These are phyloP conservation scores for Boletus subparvulus DNA, from an alignment of 768 basidiomycete genomes.

Conservation along the genomic window DNA sequence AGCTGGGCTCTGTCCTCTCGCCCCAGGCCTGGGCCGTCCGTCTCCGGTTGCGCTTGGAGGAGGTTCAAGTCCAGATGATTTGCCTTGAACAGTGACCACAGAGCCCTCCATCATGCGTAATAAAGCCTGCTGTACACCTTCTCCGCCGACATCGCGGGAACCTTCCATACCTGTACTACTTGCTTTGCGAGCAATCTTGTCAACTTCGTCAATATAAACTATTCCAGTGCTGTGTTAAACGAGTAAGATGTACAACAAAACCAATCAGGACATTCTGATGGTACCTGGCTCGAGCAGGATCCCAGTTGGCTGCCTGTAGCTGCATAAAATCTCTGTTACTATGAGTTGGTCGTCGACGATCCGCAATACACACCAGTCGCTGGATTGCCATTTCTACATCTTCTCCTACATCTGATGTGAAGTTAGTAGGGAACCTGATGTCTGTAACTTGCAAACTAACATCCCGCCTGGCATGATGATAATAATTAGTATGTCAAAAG, in stretches of 20 bases:
- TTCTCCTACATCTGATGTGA: slow-evolving; percentile 79
- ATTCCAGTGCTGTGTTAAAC: slow-evolving; percentile 72
- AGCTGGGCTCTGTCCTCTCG: slow-evolving; percentile 43
- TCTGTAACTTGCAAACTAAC: slow-evolving; percentile 41
- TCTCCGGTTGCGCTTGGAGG: slow-evolving; percentile 45
- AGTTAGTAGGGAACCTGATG: slow-evolving; percentile 3
- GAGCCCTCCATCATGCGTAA: slow-evolving; percentile 95
- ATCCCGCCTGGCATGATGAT: slow-evolving; percentile 55
- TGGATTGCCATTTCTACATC: slow-evolving; percentile 93
- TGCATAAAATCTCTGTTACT: slow-evolving; percentile 28
- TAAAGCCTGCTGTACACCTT: slow-evolving; percentile 93
- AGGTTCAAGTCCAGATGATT: slow-evolving; percentile 50
- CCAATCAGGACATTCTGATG: neutral
- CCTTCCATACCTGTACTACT: slow-evolving; percentile 58
- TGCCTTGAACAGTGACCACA: slow-evolving; percentile 76
- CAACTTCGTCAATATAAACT: slow-evolving; percentile 94
- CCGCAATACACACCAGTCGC: slow-evolving; percentile 55
- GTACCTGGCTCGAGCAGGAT: slow-evolving; percentile 82
- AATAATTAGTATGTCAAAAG: slow-evolving; percentile 4
- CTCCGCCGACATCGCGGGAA: slow-evolving; percentile 87
- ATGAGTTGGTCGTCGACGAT: neutral
- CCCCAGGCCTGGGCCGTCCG: slow-evolving; percentile 49
- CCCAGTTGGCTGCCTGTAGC: slow-evolving; percentile 90
- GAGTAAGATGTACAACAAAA: slow-evolving; percentile 3
- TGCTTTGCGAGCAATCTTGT: slow-evolving; percentile 79